Percentiles rank a stretch among this genome's conserved stretches.
These are phyloP conservation scores for Agaricus subrufescens DNA, from an alignment of 768 basidiomycete genomes.

Conservation along the genomic window DNA sequence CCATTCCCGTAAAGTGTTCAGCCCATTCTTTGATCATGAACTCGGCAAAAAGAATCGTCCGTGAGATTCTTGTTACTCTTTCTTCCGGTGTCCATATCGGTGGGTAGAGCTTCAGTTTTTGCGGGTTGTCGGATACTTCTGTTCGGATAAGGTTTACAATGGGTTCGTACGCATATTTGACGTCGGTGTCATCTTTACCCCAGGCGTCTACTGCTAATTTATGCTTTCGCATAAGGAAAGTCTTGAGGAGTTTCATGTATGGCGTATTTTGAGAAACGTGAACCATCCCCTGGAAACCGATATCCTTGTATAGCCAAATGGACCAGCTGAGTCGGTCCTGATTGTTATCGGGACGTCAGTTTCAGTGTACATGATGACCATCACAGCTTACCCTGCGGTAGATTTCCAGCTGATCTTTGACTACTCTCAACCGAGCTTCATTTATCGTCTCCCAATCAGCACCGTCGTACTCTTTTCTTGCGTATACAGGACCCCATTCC, in stretches of 20 bases:
- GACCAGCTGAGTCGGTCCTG: slow-evolving; percentile 70
- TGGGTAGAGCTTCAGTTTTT: slow-evolving; percentile 49
- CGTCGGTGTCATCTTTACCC: slow-evolving; percentile 62
- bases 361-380: neutral
- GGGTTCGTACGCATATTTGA: slow-evolving; percentile 60
- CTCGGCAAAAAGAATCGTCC: slow-evolving; percentile 67
- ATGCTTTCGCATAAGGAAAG: slow-evolving; percentile 72
- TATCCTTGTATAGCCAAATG: slow-evolving; percentile 86
- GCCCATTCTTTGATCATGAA: slow-evolving; percentile 73
- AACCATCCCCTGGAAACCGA: slow-evolving; percentile 83
- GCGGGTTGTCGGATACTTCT: slow-evolving; percentile 39
- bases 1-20: slow-evolving; percentile 57
- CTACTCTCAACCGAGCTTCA: slow-evolving; percentile 53
- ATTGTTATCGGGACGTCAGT: neutral
- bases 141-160: slow-evolving; percentile 55
- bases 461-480: slow-evolving; percentile 56
- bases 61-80: slow-evolving; percentile 57
- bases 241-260: slow-evolving; percentile 63
- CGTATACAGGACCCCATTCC: slow-evolving; percentile 83
- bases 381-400: slow-evolving; percentile 50
- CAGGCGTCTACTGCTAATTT: slow-evolving; percentile 72
- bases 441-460: slow-evolving; percentile 65
- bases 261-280: slow-evolving; percentile 61
- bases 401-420: slow-evolving; percentile 68
- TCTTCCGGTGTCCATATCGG: slow-evolving; percentile 60